Evolutionary conservation across 352 stramenopile genomes (phyloP).

Genomic region (Plasmopara muralis): DNA sequence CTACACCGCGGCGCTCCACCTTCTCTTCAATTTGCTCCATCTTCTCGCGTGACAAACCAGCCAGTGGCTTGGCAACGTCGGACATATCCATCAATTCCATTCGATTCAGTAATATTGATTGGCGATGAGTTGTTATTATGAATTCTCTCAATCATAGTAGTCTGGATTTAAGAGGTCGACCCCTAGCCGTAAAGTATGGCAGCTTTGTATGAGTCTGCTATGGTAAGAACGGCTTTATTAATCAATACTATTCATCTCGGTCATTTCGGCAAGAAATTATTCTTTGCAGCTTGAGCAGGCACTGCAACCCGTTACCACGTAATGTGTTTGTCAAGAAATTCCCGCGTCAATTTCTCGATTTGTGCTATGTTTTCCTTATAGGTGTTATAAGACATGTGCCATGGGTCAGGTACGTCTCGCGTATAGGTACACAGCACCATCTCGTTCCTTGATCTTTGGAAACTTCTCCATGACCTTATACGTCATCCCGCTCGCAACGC

Average conservation of each 20-base stretch:
- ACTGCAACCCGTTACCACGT: constrained; percentile 24
- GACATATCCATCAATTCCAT: constrained; percentile 1
- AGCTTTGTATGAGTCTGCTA: too few species aligned
- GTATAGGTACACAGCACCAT: constrained; percentile 46
- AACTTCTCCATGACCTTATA: constrained; percentile 66
- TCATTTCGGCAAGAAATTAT: too few species aligned
- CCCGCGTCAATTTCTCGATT: constrained; percentile 65
- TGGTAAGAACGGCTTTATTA: too few species aligned
- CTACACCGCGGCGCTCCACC: constrained; percentile 42
- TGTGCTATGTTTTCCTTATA: constrained; percentile 78
- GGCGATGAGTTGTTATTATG: too few species aligned
- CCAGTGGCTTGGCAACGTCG: constrained; percentile 17
- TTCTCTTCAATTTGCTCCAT: constrained; percentile 49
- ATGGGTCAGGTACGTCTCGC: constrained; percentile 66
- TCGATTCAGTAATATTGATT: neutral
- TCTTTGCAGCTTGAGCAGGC: too few species aligned
- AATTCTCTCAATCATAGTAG: too few species aligned
- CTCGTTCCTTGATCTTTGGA: constrained; percentile 46
- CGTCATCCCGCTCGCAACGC: constrained; percentile 53
- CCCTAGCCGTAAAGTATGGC: too few species aligned
- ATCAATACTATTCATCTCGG: too few species aligned
- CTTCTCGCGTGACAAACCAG: constrained; percentile 35
- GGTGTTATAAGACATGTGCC: constrained; percentile 78
- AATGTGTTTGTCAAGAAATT: constrained; percentile 64
- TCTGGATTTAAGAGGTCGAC: too few species aligned